Evolutionary conservation across 106 monocot species (phyloP).

Genomic region (Apostasia shenzhenica): DNA sequence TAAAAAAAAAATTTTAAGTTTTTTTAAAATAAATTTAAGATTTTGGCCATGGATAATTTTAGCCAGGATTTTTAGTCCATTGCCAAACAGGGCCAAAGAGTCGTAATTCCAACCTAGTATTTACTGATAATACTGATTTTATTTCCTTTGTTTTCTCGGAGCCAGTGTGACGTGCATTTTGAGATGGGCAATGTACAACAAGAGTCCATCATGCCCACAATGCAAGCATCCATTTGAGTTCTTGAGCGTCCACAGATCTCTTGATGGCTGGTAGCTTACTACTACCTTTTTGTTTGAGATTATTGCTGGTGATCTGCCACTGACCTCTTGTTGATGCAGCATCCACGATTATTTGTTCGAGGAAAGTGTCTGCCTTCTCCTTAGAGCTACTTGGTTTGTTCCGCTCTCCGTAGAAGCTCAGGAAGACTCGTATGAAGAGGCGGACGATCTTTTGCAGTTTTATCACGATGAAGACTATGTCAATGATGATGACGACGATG

Average conservation of each 20-base stretch:
- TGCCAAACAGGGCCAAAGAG: too few species aligned
- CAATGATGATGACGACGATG: slow-evolving; percentile 38
- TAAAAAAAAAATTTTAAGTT: too few species aligned
- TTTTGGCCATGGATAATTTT: too few species aligned
- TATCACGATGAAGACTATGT: slow-evolving; percentile 25
- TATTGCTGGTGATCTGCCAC: neutral
- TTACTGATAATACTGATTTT: neutral
- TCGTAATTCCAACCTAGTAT: too few species aligned
- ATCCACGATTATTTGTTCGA: slow-evolving; percentile 89
- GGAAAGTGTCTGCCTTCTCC: slow-evolving; percentile 90
- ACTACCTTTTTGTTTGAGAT: neutral
- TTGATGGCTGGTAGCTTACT: slow-evolving; percentile 74
- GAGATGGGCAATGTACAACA: slow-evolving; percentile 80
- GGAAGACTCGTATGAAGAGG: slow-evolving; percentile 33
- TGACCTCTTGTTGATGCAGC: slow-evolving; percentile 29
- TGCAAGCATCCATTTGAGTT: slow-evolving; percentile 91
- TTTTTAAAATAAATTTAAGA: too few species aligned
- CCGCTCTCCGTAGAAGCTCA: slow-evolving; percentile 39
- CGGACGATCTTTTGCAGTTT: slow-evolving; percentile 21
- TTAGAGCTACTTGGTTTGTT: slow-evolving; percentile 79
- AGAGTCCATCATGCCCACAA: slow-evolving; percentile 71
- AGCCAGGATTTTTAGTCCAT: too few species aligned
- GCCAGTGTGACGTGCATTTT: slow-evolving; percentile 88
- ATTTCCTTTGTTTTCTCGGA: neutral
- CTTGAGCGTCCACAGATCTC: slow-evolving; percentile 62